Evolutionary conservation across 129 eudicot genomes (phyloP).

Genomic region (Oenanthe sinensis): DNA sequence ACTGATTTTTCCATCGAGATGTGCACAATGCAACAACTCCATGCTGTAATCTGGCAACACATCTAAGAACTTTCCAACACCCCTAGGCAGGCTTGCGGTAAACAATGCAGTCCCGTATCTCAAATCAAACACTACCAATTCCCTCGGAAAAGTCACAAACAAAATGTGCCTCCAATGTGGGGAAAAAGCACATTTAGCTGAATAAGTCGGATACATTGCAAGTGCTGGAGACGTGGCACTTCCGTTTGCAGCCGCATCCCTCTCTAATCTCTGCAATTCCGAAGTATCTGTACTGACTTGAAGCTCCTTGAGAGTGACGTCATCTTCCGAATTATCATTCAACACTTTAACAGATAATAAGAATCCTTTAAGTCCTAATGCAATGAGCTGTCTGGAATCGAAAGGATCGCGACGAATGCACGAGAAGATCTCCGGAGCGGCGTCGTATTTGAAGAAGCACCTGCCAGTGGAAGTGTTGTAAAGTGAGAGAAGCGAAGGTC

Average conservation of each 20-base stretch:
- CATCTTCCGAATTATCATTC: constrained; percentile 39
- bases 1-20: constrained; percentile 76
- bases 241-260: constrained; percentile 24
- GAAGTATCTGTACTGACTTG: constrained; percentile 41
- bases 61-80: constrained; percentile 77
- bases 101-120: constrained; percentile 63
- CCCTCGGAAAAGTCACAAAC: constrained; percentile 71
- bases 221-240: constrained; percentile 40
- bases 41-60: constrained; percentile 68
- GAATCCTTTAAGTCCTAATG: constrained; percentile 40
- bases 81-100: constrained; percentile 51
- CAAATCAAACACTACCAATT: constrained; percentile 79
- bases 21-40: constrained; percentile 68
- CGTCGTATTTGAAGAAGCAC: constrained; percentile 53
- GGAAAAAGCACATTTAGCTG: constrained; percentile 58
- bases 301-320: constrained; percentile 52
- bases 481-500: constrained; percentile 35
- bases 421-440: constrained; percentile 35
- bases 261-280: constrained; percentile 60
- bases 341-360: constrained; percentile 26
- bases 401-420: constrained; percentile 47
- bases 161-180: constrained; percentile 79
- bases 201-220: constrained; percentile 51
- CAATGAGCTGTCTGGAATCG: constrained; percentile 36
- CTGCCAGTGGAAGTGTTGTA: constrained; percentile 32